Evolutionary conservation across 352 stramenopile genomes (phyloP), one percentile per base, ranked within the genome.

Genomic region (Aphanomyces euteiches): DNA sequence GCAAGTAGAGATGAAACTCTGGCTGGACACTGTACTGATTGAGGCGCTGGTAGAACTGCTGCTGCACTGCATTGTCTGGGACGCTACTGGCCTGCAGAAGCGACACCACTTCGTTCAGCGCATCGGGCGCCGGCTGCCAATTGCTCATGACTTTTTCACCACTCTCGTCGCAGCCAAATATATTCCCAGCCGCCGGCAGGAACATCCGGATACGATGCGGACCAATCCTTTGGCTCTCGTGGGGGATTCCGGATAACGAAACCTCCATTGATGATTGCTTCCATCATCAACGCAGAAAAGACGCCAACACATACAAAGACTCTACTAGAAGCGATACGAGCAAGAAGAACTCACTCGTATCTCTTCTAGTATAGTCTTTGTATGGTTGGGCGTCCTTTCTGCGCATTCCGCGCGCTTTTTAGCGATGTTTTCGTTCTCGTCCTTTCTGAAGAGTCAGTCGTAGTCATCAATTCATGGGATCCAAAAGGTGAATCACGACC

Each of bases 1-100:
- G 82, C 56, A 96, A 81, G 74, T 96, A 96, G 38, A 94, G 77
- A 56, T 93, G 92, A 74, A 96, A 96, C 79, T 96, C 85, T 54
- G 92, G 85, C 75, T 96, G 88, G 72, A 92, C 79, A 75, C 93
- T 84, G 78, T 92, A 92, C 74, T 91, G 85, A 82, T 93, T 83
- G 69, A 95, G 78, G 53, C 84, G 84, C 78, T 87, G 67, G 76
- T 93, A 95, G 50, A 78, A 83, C 75, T 93, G 79, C 64, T 83
- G 85, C 76, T 95, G 87, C 7, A 93, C 78, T 59, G 89, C 79
- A 74, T 93, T 95, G 78, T 95, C 90, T 47, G 87, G 84, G 40
- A 95, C 80, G 77, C 87, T 83, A 74, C 89, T 92, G 58, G 82
- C 85, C 70, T 93, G 78, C 13, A 95, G 77, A 5, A 95, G 79